Percentiles rank a stretch among this genome's conserved stretches.
Evolutionary conservation across 140 eudicot species (phyloP).

Genomic region (Flaveria floridana): DNA sequence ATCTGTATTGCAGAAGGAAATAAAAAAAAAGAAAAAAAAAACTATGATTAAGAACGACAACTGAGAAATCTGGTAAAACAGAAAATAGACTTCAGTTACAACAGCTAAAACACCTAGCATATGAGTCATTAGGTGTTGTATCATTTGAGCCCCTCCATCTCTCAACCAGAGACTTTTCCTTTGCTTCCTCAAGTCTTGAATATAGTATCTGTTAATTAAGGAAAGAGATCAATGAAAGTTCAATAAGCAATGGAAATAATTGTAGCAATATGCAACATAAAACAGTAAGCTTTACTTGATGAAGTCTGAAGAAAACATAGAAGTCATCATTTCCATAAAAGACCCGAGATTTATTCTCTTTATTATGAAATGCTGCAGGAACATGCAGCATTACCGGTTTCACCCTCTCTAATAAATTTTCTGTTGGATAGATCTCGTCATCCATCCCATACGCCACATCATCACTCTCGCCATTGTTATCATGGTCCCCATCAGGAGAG

Average conservation of each 20-base stretch:
- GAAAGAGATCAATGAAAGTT: constrained; percentile 5
- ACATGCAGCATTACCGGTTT: constrained; percentile 65
- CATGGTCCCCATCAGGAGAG: constrained; percentile 62
- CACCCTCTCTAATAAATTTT: constrained; percentile 47
- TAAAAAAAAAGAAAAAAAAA: neutral
- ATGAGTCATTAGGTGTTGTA: constrained; percentile 42
- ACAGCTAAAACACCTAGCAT: constrained; percentile 41
- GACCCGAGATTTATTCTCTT: constrained; percentile 46
- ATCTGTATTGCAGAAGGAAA: constrained; percentile 42
- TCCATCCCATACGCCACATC: constrained; percentile 70
- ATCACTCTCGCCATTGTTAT: constrained; percentile 74
- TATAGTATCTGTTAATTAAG: constrained; percentile 38
- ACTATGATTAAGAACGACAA: neutral
- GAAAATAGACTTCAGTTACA: neutral
- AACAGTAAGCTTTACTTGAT: constrained; percentile 55
- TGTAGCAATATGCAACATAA: constrained; percentile 4
- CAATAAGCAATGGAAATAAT: neutral
- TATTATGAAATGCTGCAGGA: constrained; percentile 37
- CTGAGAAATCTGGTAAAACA: constrained; percentile 8
- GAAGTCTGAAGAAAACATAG: constrained; percentile 90
- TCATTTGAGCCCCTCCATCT: constrained; percentile 50
- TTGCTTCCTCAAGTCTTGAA: constrained; percentile 44
- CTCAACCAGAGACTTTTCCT: constrained; percentile 41
- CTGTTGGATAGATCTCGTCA: constrained; percentile 51
- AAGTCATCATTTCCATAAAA: constrained; percentile 90